Evolutionary conservation across 2,329 filamentous ascomycete genomes (phyloP).

Genomic region (Byssothecium circinans): DNA sequence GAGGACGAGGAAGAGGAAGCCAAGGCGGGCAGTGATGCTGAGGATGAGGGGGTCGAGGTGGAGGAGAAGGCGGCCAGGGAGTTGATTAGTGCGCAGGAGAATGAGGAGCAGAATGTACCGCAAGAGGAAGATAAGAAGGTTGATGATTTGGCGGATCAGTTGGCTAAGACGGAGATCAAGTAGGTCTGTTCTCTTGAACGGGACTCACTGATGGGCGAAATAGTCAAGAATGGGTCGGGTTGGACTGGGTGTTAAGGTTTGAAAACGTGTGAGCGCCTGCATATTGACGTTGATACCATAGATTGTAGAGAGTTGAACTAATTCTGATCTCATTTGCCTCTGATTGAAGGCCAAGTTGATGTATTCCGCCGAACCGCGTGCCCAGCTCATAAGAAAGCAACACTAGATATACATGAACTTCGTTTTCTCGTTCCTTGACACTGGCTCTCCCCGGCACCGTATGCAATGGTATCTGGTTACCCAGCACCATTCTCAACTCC

Average conservation of each 20-base stretch:
- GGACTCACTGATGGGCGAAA: background rate
- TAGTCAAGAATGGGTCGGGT: background rate
- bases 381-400: no score
- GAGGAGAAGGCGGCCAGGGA: slow-evolving; percentile 50
- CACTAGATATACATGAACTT: no score
- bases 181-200: slow-evolving; percentile 5
- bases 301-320: no score
- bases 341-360: no score
- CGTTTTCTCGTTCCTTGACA: no score
- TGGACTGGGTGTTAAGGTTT: background rate
- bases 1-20: slow-evolving; percentile 66
- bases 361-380: no score
- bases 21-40: slow-evolving; percentile 64
- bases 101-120: slow-evolving; percentile 72
- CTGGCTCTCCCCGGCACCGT: no score
- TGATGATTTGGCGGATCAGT: slow-evolving; percentile 73
- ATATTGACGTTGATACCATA: no score
- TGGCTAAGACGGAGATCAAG: slow-evolving; percentile 67
- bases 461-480: no score
- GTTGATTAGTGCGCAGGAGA: slow-evolving; percentile 69
- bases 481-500: no score
- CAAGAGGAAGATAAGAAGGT: slow-evolving; percentile 75
- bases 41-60: slow-evolving; percentile 61
- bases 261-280: no score
- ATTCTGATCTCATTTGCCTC: no score